Evolutionary conservation across 352 stramenopile species (phyloP).

Genomic region (Pythium periplocum): DNA sequence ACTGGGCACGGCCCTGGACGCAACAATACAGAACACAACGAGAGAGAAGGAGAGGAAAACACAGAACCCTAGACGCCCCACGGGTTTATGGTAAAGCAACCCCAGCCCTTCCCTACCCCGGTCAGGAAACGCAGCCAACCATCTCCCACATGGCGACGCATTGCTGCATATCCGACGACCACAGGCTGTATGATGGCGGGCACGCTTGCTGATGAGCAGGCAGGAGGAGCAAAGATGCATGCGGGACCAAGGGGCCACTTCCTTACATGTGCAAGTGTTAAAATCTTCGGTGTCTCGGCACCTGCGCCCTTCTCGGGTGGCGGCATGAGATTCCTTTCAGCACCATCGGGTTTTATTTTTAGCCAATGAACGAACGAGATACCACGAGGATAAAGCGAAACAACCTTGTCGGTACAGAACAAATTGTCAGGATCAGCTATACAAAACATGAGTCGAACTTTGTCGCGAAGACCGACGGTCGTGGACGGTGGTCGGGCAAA

Average conservation of each 20-base stretch:
- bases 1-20: slow-evolving; percentile 1
- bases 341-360: too few species aligned
- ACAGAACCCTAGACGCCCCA: too few species aligned
- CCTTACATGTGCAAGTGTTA: too few species aligned
- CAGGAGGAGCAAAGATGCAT: too few species aligned
- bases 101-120: slow-evolving; percentile 16
- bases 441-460: slow-evolving; percentile 13
- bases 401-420: slow-evolving; percentile 13
- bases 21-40: slow-evolving; percentile 24
- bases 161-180: too few species aligned
- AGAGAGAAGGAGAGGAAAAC: background rate
- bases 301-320: too few species aligned
- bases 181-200: too few species aligned
- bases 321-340: too few species aligned
- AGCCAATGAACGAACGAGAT: too few species aligned
- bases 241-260: too few species aligned
- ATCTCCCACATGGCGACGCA: background rate
- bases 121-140: slow-evolving; percentile 18
- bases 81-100: slow-evolving; percentile 1
- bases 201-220: too few species aligned
- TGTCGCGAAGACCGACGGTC: slow-evolving; percentile 10
- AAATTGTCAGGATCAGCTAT: slow-evolving; percentile 12
- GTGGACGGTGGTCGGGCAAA: background rate
- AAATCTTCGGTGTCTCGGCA: too few species aligned
- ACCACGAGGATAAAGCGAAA: slow-evolving; percentile 4